Conservation (phyloP, 2,329 filamentous ascomycete species). For the Trichoderma pleuroti region DNA sequence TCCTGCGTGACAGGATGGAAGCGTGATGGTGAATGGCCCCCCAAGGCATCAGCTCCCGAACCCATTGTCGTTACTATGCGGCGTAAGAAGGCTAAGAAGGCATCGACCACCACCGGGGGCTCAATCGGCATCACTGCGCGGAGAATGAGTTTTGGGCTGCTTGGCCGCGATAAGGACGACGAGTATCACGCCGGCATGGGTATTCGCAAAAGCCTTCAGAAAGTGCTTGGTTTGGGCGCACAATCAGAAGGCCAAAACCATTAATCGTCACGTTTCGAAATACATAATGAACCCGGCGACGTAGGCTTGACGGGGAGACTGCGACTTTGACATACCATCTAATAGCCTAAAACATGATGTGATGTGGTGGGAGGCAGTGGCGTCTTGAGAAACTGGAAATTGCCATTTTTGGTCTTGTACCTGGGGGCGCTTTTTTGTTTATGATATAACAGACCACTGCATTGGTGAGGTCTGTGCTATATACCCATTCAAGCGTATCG, state of each 20-base stretch:
- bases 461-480: constrained; percentile 20
- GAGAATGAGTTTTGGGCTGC: constrained; percentile 47
- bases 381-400: constrained; percentile 11
- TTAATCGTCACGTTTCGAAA: background rate
- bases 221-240: constrained; percentile 41
- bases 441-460: constrained; percentile 10
- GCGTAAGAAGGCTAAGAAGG: constrained; percentile 38
- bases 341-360: background rate
- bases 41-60: constrained; percentile 43
- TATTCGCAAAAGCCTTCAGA: constrained; percentile 45
- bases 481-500: constrained; percentile 23
- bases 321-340: background rate
- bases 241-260: constrained; percentile 19
- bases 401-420: background rate
- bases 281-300: background rate
- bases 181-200: constrained; percentile 35
- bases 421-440: constrained; percentile 15
- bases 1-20: constrained; percentile 90
- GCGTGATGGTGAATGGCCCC: constrained; percentile 89
- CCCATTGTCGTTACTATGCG: constrained; percentile 35
- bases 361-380: background rate
- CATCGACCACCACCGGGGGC: constrained; percentile 24
- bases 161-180: constrained; percentile 41
- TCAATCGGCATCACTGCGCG: constrained; percentile 33
- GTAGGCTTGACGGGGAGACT: background rate